Evolutionary conservation across 164 flowering plant genomes (phyloP).

Genomic region (Stephania cephalantha): DNA sequence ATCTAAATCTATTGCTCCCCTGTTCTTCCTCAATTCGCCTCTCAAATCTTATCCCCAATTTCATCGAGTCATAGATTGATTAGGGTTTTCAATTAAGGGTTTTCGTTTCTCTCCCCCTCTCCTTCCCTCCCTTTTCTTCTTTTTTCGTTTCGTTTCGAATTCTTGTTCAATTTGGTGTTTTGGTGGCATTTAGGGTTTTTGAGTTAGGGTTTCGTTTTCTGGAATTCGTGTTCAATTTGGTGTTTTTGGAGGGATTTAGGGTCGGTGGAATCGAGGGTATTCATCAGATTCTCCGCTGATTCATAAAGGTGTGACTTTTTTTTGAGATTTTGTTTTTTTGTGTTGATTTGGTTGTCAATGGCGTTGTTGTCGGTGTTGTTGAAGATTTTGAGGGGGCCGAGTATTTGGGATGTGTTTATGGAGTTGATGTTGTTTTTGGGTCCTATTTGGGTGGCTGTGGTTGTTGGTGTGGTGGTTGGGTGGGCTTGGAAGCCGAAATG

Average conservation of each 20-base stretch:
- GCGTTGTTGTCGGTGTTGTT: conserved; percentile 35
- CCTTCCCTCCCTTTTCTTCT: not conserved
- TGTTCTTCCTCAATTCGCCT: not conserved
- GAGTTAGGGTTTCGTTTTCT: not conserved
- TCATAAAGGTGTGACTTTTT: too few relatives aligned
- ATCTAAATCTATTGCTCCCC: not conserved
- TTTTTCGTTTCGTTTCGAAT: not conserved
- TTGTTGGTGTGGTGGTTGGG: conserved; percentile 68
- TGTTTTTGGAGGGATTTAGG: conserved; percentile 16
- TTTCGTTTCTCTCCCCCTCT: not conserved
- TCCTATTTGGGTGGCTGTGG: conserved; percentile 62
- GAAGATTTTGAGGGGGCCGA: conserved; percentile 46
- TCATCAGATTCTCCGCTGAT: not conserved
- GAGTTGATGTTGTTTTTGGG: conserved; percentile 42
- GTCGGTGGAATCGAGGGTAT: conserved; percentile 44
- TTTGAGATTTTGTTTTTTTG: not conserved
- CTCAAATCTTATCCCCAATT: not conserved
- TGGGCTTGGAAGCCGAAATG: conserved; percentile 89
- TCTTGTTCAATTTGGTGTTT: too few relatives aligned
- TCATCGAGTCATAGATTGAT: not conserved
- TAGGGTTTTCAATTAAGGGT: not conserved
- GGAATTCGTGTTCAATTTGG: not conserved
- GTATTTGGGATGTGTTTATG: conserved; percentile 32
- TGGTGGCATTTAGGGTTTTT: not conserved
- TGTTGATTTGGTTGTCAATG: conserved; percentile 19